These are phyloP conservation scores for Candida jianshihensis DNA, from an alignment of 805 yeast genomes.

Conservation along the genomic window DNA sequence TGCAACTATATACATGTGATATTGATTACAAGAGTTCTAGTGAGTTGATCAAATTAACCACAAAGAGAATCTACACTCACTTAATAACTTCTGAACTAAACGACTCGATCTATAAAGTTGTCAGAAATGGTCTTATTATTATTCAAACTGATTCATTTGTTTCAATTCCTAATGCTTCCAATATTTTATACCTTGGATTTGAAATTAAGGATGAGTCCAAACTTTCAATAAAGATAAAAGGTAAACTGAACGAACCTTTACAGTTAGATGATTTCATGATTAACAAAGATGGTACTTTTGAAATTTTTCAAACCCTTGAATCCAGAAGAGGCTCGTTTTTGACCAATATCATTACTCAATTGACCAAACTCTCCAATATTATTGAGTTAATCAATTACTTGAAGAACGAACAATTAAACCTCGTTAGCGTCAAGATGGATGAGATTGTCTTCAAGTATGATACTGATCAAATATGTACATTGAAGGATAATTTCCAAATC, in stretches of 20 bases:
- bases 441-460: slow-evolving; percentile 22
- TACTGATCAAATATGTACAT: slow-evolving; percentile 14
- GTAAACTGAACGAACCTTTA: slow-evolving; percentile 21
- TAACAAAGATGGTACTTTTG: slow-evolving; percentile 15
- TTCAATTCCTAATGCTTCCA: slow-evolving; percentile 29
- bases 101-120: slow-evolving; percentile 1
- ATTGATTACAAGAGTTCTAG: slow-evolving; percentile 17
- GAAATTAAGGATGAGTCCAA: slow-evolving; percentile 4
- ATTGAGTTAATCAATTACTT: slow-evolving; percentile 20
- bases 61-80: background rate
- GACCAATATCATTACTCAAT: slow-evolving; percentile 11
- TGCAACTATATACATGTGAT: slow-evolving; percentile 9
- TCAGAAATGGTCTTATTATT: slow-evolving; percentile 15
- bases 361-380: slow-evolving; percentile 18
- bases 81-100: slow-evolving; percentile 1
- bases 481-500: slow-evolving; percentile 16
- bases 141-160: slow-evolving; percentile 30
- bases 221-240: slow-evolving; percentile 22
- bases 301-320: slow-evolving; percentile 13
- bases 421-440: slow-evolving; percentile 19
- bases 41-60: background rate
- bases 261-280: slow-evolving; percentile 14
- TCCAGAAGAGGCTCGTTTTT: slow-evolving; percentile 11
- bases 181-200: slow-evolving; percentile 25
- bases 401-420: slow-evolving; percentile 14